Evolutionary conservation across 2,329 filamentous ascomycete species (phyloP).

Genomic region (Aspergillus intermedius): DNA sequence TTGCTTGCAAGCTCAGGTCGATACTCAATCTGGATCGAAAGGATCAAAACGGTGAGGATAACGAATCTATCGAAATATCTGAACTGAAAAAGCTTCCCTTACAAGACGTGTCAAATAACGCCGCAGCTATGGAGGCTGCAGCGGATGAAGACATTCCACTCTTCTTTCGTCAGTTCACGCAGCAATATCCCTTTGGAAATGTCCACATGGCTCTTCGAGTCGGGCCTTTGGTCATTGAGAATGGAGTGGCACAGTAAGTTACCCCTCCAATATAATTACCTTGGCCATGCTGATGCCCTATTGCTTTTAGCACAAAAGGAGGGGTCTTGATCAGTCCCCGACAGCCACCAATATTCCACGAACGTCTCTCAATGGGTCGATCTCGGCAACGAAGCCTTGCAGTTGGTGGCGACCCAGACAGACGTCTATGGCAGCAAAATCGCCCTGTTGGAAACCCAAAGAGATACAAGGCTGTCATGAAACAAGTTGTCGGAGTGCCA

Average conservation of each 20-base stretch:
- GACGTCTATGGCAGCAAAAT: constrained; percentile 8
- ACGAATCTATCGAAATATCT: neutral
- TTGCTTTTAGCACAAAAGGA: constrained; percentile 8
- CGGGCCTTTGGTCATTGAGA: constrained; percentile 37
- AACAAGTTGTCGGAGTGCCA: constrained; percentile 35
- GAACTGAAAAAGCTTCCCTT: neutral
- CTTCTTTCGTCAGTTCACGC: constrained; percentile 23
- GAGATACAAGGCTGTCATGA: constrained; percentile 35
- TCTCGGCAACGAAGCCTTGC: neutral
- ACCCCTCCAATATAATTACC: neutral
- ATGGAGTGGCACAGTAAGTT: constrained; percentile 34
- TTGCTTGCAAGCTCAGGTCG: neutral
- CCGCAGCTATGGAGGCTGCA: constrained; percentile 15
- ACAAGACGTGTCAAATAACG: neutral
- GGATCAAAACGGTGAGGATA: neutral
- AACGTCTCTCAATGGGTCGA: neutral
- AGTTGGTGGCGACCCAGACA: neutral
- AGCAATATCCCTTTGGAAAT: constrained; percentile 34
- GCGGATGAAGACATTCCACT: constrained; percentile 23
- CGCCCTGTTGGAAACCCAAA: constrained; percentile 12
- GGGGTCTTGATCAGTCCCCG: constrained; percentile 11
- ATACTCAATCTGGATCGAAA: neutral
- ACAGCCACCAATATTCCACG: constrained; percentile 8
- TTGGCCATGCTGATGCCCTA: neutral
- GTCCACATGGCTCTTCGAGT: constrained; percentile 38